Conservation (phyloP, 1,284 basidiomycete species). For the Pascua guehoae region DNA sequence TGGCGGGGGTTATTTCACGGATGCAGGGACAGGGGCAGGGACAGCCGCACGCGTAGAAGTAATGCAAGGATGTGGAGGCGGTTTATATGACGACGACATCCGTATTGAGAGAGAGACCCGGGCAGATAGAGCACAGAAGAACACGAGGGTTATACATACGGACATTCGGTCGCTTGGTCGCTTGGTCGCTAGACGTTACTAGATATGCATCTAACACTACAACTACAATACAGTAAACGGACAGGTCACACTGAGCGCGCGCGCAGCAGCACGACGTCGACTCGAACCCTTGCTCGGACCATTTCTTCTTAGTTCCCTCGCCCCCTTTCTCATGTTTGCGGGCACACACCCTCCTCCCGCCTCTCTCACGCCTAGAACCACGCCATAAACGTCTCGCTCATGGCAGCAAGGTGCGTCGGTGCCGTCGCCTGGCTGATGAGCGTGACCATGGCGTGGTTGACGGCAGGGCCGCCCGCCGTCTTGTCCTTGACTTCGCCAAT, state of each 20-base stretch:
- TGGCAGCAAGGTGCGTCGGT: constrained; percentile 51
- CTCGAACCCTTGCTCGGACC: too few relatives aligned
- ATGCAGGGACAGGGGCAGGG: constrained; percentile 6
- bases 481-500: constrained; percentile 66
- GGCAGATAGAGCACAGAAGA: not conserved
- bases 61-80: not conserved
- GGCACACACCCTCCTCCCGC: too few relatives aligned
- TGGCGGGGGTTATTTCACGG: constrained; percentile 32
- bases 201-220: constrained; percentile 7
- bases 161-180: not conserved
- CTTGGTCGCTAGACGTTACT: not conserved
- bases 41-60: not conserved
- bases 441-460: constrained; percentile 77
- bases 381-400: constrained; percentile 69
- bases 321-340: too few relatives aligned
- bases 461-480: constrained; percentile 54
- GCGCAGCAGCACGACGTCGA: too few relatives aligned
- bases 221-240: constrained; percentile 4
- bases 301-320: too few relatives aligned
- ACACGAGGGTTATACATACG: not conserved
- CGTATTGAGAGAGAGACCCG: too few relatives aligned
- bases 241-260: not conserved
- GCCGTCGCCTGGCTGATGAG: constrained; percentile 65
- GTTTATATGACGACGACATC: not conserved
- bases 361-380: constrained; percentile 62